Conservation (phyloP, 805 yeast species). For the Scheffersomyces lignosus region DNA sequence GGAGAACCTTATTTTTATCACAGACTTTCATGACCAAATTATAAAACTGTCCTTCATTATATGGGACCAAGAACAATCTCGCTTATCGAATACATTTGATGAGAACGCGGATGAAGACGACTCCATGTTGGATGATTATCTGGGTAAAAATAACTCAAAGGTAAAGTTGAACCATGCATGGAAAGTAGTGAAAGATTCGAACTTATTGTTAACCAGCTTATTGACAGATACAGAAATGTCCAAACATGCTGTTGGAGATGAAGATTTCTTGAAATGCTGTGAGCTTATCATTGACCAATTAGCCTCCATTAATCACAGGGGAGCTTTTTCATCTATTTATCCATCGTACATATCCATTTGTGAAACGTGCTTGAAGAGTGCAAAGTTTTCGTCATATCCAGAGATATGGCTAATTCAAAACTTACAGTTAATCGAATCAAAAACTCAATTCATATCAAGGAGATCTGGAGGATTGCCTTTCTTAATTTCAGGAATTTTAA, state of each 20-base stretch:
- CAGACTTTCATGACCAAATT: neutral
- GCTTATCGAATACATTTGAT: constrained; percentile 52
- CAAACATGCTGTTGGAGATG: constrained; percentile 20
- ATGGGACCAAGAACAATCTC: constrained; percentile 49
- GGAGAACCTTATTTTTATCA: neutral
- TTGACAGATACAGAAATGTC: constrained; percentile 10
- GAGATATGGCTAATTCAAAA: constrained; percentile 60
- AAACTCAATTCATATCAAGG: constrained; percentile 74
- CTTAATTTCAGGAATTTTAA: constrained; percentile 71
- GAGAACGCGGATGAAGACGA: constrained; percentile 40
- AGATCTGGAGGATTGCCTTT: constrained; percentile 92
- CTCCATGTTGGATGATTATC: constrained; percentile 23
- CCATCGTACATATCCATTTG: constrained; percentile 78
- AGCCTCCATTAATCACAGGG: constrained; percentile 78
- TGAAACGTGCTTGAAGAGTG: constrained; percentile 43
- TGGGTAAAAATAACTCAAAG: constrained; percentile 34
- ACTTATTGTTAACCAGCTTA: constrained; percentile 53
- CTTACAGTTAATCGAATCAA: constrained; percentile 50
- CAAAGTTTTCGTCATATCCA: constrained; percentile 40
- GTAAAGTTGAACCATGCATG: constrained; percentile 68
- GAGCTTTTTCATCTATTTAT: constrained; percentile 86
- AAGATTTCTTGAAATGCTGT: constrained; percentile 42
- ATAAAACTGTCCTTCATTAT: constrained; percentile 5
- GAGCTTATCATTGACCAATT: constrained; percentile 63
- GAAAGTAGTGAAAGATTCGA: constrained; percentile 80